Base-by-base conservation (phyloP, 2,329 filamentous ascomycete genomes). In the Neonectria hederae region DNA sequence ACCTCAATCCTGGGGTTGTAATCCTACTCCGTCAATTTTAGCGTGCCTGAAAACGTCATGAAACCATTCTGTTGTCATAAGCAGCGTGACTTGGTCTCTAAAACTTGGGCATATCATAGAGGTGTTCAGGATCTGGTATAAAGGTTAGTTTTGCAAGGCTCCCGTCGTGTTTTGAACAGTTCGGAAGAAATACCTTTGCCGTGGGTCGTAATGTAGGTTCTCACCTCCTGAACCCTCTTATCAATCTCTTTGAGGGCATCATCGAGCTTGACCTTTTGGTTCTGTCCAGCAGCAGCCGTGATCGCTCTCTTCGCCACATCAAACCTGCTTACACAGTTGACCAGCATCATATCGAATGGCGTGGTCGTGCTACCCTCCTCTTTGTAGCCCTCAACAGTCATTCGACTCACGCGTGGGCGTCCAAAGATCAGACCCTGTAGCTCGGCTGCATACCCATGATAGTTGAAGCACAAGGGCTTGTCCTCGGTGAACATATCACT, bases 341-440 rank as follows among this genome's bases (percentile, higher is more conserved):
- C 75, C 1, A 91, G 79, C 87, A 90, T 88, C 89, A 91, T 91
- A 70, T 90, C 86, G 69, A 91, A 90, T 2, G 89, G 89, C 2
- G 88, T 91, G 0, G 88, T 91, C 1, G 89, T 91, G 56, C 82
- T 87, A 0, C 88, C 89, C 75, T 91, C 89, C 71, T 91, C 89
- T 26, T 83, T 83, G 68, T 91, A 91, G 4, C 85, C 87, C 14
- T 82, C 83, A 8, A 91, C 84, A 0, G 76, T 83, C 64, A 89
- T 82, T 3, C 87, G 81, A 5, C 86, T 80, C 17, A 86, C 69
- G 10, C 79, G 77, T 0, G 81, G 81, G 0, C 88, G 80, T 0
- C 87, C 87, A 70, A 90, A 91, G 3, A 91, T 75, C 26, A 91
- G 73, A 0, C 88, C 88, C 63, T 86, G 83, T 59, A 91, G 75